Base-by-base conservation (phyloP, 805 yeast genomes). In the Wickerhamomyces tratensis region DNA sequence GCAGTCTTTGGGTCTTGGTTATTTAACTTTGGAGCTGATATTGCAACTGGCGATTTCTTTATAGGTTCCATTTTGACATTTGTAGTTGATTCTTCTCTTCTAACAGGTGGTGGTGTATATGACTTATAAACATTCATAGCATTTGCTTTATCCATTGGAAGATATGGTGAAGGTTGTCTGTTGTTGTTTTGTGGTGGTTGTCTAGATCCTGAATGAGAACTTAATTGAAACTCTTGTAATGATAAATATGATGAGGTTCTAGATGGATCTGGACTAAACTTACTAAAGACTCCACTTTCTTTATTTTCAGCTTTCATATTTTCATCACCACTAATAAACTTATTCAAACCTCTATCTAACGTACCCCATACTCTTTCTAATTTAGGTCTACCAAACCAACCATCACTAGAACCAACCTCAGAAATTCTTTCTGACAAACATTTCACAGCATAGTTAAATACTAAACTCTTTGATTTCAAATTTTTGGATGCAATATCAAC, bases 331-430 rank as follows among this genome's bases (percentile, higher is more conserved):
- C 95, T 82, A 44, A 91, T 88, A 59, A 82, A 79, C 57, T 79
- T 80, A 56, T 76, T 80, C 54, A 83, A 77, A 6, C 85, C 76
- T 57, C 86, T 86, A 58, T 86, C 95, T 38, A 86, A 61, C 37
- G 83, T 89, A 10, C 93, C 91, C 95, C 95, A 86, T 42, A 87
- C 81, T 56, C 77, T 82, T 51, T 88, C 95, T 41, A 86, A 67
- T 50, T 76, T 79, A 25, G 82, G 83, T 53, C 80, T 79, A 12
- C 86, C 82, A 49, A 88, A 74, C 97, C 96, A 89, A 30, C 75
- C 72, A 37, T 72, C 76, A 25, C 64, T 53, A 26, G 74, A 70
- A 39, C 72, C 74, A 26, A 65, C 45, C 10, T 71, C 76, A 7
- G 76, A 66, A 25, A 77, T 53, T 49, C 79, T 69, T 44, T 68